Conservation (phyloP, 768 basidiomycete genomes). For the Piloderma croceum region DNA sequence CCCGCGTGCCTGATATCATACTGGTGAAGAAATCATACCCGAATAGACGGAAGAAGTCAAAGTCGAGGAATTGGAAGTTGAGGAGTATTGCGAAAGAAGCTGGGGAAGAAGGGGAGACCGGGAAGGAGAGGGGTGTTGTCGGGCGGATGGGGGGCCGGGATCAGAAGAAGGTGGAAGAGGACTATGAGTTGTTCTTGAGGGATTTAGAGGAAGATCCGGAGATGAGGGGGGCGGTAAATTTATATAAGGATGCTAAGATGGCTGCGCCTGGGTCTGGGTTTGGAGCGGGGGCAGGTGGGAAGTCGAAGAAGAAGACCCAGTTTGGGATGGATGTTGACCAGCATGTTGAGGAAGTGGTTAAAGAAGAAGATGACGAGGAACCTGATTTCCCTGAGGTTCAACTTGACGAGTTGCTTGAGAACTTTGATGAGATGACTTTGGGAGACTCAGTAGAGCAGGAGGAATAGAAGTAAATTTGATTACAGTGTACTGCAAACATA, state of each 20-base stretch:
- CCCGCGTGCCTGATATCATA: slow-evolving; percentile 83
- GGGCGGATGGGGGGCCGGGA: slow-evolving; percentile 88
- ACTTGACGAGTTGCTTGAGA: slow-evolving; percentile 82
- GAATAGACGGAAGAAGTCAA: slow-evolving; percentile 85
- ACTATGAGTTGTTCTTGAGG: slow-evolving; percentile 93
- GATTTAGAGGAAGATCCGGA: slow-evolving; percentile 95
- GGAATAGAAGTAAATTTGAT: too few species aligned
- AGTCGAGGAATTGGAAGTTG: slow-evolving; percentile 79
- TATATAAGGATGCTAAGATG: slow-evolving; percentile 73
- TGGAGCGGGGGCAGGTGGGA: slow-evolving; percentile 25
- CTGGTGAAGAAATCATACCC: slow-evolving; percentile 96
- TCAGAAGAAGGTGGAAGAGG: slow-evolving; percentile 88
- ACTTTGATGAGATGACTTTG: slow-evolving; percentile 89
- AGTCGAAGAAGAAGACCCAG: slow-evolving; percentile 40
- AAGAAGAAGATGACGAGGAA: slow-evolving; percentile 58
- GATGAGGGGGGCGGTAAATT: slow-evolving; percentile 77
- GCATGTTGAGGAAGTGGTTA: slow-evolving; percentile 26
- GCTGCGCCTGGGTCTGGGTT: slow-evolving; percentile 36
- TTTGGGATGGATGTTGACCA: slow-evolving; percentile 71
- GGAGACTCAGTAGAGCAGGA: slow-evolving; percentile 31
- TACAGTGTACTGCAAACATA: too few species aligned
- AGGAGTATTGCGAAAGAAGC: slow-evolving; percentile 90
- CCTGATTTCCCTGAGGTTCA: slow-evolving; percentile 84
- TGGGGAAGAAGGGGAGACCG: slow-evolving; percentile 80
- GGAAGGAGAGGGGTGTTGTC: slow-evolving; percentile 65